Evolutionary conservation across 805 yeast species (phyloP).

Genomic region (Sugiyamaella mastotermitis): DNA sequence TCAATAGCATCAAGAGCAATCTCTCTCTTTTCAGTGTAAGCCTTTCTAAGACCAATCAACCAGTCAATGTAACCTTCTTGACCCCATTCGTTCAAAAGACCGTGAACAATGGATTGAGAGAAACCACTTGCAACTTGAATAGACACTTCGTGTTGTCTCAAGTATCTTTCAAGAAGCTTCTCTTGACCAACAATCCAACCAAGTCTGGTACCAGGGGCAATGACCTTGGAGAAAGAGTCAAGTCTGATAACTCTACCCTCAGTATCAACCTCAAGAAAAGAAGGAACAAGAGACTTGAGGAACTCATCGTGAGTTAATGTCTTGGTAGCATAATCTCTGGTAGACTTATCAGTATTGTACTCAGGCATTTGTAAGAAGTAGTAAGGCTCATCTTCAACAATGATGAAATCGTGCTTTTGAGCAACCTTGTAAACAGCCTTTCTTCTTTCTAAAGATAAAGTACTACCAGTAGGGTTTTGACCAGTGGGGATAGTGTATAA

Average conservation of each 20-base stretch:
- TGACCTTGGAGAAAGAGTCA: slow-evolving; percentile 84
- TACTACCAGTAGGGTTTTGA: slow-evolving; percentile 96
- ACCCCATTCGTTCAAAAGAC: slow-evolving; percentile 80
- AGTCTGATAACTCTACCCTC: slow-evolving; percentile 89
- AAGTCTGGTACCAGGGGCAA: slow-evolving; percentile 85
- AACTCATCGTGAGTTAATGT: slow-evolving; percentile 55
- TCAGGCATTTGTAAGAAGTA: slow-evolving; percentile 90
- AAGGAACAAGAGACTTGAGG: slow-evolving; percentile 59
- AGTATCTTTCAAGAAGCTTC: slow-evolving; percentile 53
- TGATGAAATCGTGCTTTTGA: slow-evolving; percentile 76
- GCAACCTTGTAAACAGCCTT: slow-evolving; percentile 68
- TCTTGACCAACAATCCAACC: slow-evolving; percentile 86
- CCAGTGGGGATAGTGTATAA: slow-evolving; percentile 93
- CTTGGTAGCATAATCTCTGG: slow-evolving; percentile 17
- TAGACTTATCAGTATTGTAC: slow-evolving; percentile 44
- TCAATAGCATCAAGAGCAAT: slow-evolving; percentile 71
- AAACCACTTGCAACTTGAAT: slow-evolving; percentile 80
- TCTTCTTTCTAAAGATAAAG: slow-evolving; percentile 73
- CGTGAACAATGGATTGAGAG: slow-evolving; percentile 63
- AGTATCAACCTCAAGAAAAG: slow-evolving; percentile 66
- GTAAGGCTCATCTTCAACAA: slow-evolving; percentile 96
- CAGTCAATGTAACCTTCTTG: slow-evolving; percentile 84
- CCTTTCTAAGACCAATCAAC: slow-evolving; percentile 67
- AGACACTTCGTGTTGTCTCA: slow-evolving; percentile 73
- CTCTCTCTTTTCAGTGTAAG: slow-evolving; percentile 85